Base-by-base conservation (phyloP, 371 early-diverging fungal species). In the Coemansia sp. region DNA sequence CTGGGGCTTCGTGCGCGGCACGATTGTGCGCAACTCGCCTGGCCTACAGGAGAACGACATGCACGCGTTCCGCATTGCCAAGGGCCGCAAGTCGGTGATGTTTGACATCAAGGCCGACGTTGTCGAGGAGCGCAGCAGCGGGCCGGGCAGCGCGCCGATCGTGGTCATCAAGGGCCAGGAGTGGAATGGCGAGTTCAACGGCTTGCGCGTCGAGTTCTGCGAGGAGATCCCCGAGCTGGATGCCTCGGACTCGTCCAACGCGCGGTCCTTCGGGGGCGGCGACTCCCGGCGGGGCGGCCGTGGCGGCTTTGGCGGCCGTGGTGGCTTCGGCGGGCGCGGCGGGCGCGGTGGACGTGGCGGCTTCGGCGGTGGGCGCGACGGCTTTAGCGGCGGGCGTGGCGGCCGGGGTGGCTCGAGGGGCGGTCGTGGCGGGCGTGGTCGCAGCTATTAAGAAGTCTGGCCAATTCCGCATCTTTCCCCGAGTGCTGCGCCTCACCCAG, bases 151-250 rank as follows among this genome's bases (percentile, higher is more conserved):
- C 50, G 40, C 78, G 45, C 68, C 86, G 36, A 80, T 61, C 2
- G 84, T 78, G 5, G 52, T 63, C 12, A 56, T 71, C 61, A 64
- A 70, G 62, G 65, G 88, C 50, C 76, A 66, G 54, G 77, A 81
- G 52, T 94, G 92, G 91, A 67, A 68, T 33, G 83, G 86, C 58
- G 79, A 72, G 42, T 64, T 65, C 38, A 86, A 82, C 49, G 59
- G 58, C 53, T 83, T 91, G 36, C 78, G 82, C 5, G 71, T 94
- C 12, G 78, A 83, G 72, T 82, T 90, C 62, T 85, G 86, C 51
- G 82, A 77, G 40, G 81, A 84, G 59, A 78, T 94, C 42, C 96
- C 96, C 35, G 90, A 92, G 70, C 80, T 95, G 42, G 85, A 88
- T 69, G 90, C 90, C 61, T 50, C 62, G 31, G 59, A 65, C 16